phyloP scores from a whole-genome alignment of 768 basidiomycete species.

The Boletellus sp. region DNA sequence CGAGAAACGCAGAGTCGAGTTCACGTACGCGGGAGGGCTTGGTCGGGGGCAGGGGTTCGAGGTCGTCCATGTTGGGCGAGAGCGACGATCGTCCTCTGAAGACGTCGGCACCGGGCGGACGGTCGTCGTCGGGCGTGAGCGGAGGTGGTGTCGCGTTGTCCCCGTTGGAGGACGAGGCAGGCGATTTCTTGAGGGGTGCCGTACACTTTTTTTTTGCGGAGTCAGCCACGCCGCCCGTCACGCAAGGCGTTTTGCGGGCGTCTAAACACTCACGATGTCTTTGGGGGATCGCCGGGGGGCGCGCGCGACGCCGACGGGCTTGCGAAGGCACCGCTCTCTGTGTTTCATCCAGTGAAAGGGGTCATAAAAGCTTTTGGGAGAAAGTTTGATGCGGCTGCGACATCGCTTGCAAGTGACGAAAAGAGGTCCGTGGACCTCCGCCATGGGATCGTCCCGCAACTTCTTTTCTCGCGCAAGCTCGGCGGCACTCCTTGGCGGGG shows the following conservation, averaged over 20 bases:
- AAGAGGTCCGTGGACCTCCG: constrained; percentile 46
- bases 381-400: constrained; percentile 57
- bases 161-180: constrained; percentile 26
- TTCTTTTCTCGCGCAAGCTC: constrained; percentile 49
- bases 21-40: constrained; percentile 23
- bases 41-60: constrained; percentile 10
- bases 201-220: constrained; percentile 11
- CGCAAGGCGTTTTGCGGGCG: background rate
- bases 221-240: constrained; percentile 1
- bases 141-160: constrained; percentile 34
- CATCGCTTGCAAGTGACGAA: constrained; percentile 57
- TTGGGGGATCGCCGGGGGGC: constrained; percentile 16
- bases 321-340: constrained; percentile 55
- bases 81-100: constrained; percentile 23
- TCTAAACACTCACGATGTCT: constrained; percentile 20
- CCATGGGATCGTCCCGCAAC: constrained; percentile 52
- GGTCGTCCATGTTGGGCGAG: constrained; percentile 21
- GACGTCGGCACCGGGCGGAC: constrained; percentile 14
- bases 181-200: constrained; percentile 21
- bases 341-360: constrained; percentile 67
- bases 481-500: constrained; percentile 36
- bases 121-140: constrained; percentile 36
- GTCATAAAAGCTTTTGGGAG: constrained; percentile 63
- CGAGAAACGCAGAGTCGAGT: constrained; percentile 21
- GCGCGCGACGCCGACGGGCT: constrained; percentile 25